Evolutionary conservation across 1,284 basidiomycete species (phyloP), one percentile per base, ranked within the genome.

Genomic region (Erythrobasidium hasegawianum): DNA sequence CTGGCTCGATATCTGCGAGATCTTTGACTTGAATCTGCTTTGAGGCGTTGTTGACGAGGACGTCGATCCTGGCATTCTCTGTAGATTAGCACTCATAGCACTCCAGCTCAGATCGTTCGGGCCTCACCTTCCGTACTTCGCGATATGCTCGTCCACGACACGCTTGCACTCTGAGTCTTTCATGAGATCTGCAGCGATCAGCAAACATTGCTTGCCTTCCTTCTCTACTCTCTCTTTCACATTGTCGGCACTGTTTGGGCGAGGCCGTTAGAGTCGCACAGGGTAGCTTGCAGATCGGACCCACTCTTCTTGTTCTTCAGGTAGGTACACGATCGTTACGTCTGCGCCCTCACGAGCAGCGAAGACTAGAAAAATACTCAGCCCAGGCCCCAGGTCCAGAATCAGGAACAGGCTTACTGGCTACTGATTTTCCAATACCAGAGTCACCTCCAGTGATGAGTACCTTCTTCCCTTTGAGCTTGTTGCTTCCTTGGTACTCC

Each of bases 301-400:
- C 33, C 76, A 81, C 75, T 87, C 86, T 66, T 81, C 77, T 70
- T 83, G 78, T 76, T 87, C 86, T 70, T 83, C 79, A 3, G 83
- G 81, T 1, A 87, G 79, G 75, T 86, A 82, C n/a, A 81, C 80
- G 68, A 87, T 83, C 0, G 84, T 84, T n/a, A 87, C 80, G 57
- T 84, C 83, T 14, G 82, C 81, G 1, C 86, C 86, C 73, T 87
- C 85, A 16, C 85, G 79, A 1, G 85, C 84, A 70, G 85, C 85
- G 75, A 84, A 80, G 66, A 84, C 81, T 68, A 55, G 68, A 69
- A 7, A 22, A 26, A 24, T 5, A 8, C 57, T 33, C 29, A 14
- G 11, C n/a, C 22, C 22, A n/a, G 2, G 45, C 29, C 33, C 27
- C 39, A 68, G n/a, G 29, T 57, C 7, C 40, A 18, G 8, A 26